Evolutionary conservation across 768 basidiomycete species (phyloP).

Genomic region (Scleroderma bovista): DNA sequence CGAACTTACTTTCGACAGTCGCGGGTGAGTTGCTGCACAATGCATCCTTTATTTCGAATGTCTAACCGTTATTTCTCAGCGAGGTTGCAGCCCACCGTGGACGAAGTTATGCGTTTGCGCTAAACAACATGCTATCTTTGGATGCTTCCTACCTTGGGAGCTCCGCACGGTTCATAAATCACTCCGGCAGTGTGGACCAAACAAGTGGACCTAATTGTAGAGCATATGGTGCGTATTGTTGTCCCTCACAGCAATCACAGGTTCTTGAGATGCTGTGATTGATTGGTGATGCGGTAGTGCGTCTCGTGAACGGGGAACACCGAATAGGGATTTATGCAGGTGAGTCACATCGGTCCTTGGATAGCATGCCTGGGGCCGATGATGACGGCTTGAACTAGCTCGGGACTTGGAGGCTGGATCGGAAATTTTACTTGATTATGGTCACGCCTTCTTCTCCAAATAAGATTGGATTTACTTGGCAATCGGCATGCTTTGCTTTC

Average conservation of each 20-base stretch:
- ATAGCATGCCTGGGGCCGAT: neutral
- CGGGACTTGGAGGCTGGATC: conserved; percentile 32
- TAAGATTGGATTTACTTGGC: neutral
- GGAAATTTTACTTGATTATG: conserved; percentile 53
- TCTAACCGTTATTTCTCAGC: conserved; percentile 22
- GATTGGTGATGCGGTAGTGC: conserved; percentile 32
- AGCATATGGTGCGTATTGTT: conserved; percentile 36
- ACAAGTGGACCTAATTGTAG: conserved; percentile 34
- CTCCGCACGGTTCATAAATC: conserved; percentile 65
- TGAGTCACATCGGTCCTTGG: conserved; percentile 25
- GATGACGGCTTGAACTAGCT: conserved; percentile 21
- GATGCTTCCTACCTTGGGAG: conserved; percentile 58
- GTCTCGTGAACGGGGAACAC: conserved; percentile 59
- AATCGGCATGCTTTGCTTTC: neutral
- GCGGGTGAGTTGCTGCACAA: conserved; percentile 38
- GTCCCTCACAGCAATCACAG: neutral
- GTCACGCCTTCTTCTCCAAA: conserved; percentile 35
- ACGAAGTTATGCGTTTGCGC: conserved; percentile 58
- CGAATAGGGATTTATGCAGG: conserved; percentile 60
- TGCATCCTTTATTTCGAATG: neutral
- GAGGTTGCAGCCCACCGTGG: conserved; percentile 40
- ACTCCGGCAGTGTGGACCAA: conserved; percentile 26
- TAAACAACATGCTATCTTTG: conserved; percentile 43
- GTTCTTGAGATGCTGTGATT: neutral
- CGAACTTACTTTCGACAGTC: conserved; percentile 42